A percentile compares a stretch with the other conserved stretches of the same genome.
Conservation (phyloP, 2,329 filamentous ascomycete genomes). For the Hypoxylon sp. region DNA sequence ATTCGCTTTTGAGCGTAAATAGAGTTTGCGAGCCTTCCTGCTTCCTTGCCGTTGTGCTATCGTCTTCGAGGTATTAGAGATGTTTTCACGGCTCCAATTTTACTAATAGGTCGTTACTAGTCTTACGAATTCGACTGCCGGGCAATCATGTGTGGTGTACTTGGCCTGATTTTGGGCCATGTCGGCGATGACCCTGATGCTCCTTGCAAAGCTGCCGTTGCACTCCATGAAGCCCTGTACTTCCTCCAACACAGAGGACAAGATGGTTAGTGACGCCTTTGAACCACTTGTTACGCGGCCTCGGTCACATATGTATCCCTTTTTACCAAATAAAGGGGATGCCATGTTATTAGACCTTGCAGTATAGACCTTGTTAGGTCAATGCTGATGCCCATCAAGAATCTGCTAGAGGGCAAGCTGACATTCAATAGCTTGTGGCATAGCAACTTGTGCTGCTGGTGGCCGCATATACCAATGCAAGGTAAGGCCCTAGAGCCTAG, state of each 20-base stretch:
- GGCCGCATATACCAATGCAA: constrained; percentile 92
- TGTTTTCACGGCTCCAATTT: not conserved
- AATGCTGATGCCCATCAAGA: not conserved
- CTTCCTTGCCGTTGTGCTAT: constrained; percentile 27
- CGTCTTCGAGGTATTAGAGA: constrained; percentile 9
- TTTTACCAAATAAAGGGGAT: not conserved
- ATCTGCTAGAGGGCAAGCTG: constrained; percentile 4
- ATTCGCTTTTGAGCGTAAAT: not conserved
- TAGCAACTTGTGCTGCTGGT: constrained; percentile 80
- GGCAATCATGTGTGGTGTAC: constrained; percentile 72
- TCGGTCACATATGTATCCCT: not conserved
- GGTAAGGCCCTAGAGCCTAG: constrained; percentile 37
- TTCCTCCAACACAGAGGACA: constrained; percentile 75
- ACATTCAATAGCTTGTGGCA: constrained; percentile 69
- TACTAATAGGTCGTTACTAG: constrained; percentile 26
- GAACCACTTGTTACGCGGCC: not conserved
- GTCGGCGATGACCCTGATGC: constrained; percentile 60
- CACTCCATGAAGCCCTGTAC: constrained; percentile 63
- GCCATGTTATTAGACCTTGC: not conserved
- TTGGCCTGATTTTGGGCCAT: constrained; percentile 73
- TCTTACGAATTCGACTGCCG: not conserved
- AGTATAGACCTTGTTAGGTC: not conserved
- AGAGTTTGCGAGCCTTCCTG: not conserved
- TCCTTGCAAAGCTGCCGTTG: constrained; percentile 68
- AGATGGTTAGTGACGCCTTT: constrained; percentile 70